phyloP scores from a whole-genome alignment of 2,329 filamentous ascomycete genomes.

The Epichloe baconii region DNA sequence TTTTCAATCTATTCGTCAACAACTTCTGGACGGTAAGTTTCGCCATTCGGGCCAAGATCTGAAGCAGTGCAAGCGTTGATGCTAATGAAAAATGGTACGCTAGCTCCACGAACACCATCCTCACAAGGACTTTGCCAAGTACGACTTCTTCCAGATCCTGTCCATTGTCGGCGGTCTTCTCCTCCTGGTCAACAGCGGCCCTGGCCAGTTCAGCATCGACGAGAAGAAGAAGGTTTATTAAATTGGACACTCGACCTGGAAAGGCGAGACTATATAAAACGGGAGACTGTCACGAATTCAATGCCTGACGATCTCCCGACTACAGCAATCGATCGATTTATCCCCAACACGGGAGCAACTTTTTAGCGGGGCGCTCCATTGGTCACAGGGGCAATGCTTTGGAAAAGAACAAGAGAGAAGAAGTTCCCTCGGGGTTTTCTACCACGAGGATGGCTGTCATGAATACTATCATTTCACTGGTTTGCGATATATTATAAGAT shows the following conservation, averaged over 20 bases:
- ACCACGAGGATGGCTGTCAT: conserved; percentile 7
- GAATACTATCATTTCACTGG: conserved; percentile 1
- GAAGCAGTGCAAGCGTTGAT: background rate
- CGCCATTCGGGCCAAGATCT: background rate
- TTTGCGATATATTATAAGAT: conserved; percentile 3
- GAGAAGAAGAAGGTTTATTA: conserved; percentile 99
- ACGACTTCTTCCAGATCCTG: conserved; percentile 99
- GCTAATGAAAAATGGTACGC: background rate
- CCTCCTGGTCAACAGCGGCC: conserved; percentile 95
- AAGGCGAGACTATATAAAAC: background rate
- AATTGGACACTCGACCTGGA: background rate
- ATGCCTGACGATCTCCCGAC: conserved; percentile 6
- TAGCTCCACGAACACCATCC: conserved; percentile 95
- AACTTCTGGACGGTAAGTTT: conserved; percentile 96
- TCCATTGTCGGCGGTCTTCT: conserved; percentile 96
- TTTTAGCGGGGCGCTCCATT: conserved; percentile 1
- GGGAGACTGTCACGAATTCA: conserved; percentile 1
- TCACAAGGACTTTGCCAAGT: conserved; percentile 99
- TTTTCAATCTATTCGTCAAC: conserved; percentile 96
- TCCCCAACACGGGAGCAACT: background rate
- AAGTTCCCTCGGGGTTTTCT: background rate
- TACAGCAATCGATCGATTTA: background rate
- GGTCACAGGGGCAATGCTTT: background rate
- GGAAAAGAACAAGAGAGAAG: background rate
- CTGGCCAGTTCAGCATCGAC: conserved; percentile 93